Percentiles rank a stretch among this genome's conserved stretches.
phyloP scores from a whole-genome alignment of 1,284 basidiomycete species.

The Apiotrichum laibachii region DNA sequence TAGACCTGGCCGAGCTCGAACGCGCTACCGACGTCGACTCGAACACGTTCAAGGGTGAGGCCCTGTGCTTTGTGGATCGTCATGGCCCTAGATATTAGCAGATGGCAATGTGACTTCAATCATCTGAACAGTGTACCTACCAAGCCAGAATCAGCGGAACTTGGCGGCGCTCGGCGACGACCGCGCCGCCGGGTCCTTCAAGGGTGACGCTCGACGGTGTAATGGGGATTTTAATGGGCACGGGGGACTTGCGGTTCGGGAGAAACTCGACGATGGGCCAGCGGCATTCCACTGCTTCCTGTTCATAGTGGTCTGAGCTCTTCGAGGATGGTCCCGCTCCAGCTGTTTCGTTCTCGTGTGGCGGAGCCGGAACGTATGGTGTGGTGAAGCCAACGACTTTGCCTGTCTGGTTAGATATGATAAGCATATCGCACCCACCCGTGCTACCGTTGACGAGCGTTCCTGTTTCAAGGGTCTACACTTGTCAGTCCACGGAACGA shows the following conservation, averaged over 20 bases:
- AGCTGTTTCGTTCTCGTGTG: too few relatives aligned
- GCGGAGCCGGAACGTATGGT: too few relatives aligned
- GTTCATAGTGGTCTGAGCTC: too few relatives aligned
- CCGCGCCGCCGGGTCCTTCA: neutral
- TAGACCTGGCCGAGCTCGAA: conserved; percentile 52
- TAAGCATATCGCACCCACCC: neutral
- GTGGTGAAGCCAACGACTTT: conserved; percentile 14
- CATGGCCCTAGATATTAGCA: conserved; percentile 26
- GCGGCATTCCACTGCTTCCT: too few relatives aligned
- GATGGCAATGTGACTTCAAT: too few relatives aligned
- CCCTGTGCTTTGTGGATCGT: conserved; percentile 49
- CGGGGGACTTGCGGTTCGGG: neutral
- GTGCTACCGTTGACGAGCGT: conserved; percentile 15
- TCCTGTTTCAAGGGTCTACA: neutral
- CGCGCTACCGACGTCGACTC: conserved; percentile 47
- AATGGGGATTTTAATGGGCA: conserved; percentile 1
- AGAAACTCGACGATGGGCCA: conserved; percentile 40
- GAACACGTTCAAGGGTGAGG: conserved; percentile 68
- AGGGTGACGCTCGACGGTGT: neutral
- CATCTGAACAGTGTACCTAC: neutral
- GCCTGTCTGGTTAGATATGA: neutral
- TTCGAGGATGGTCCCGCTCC: too few relatives aligned
- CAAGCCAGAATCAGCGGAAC: conserved; percentile 19
- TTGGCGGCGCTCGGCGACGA: conserved; percentile 8
- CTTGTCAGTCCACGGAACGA: neutral